Evolutionary conservation across 2,329 filamentous ascomycete genomes (phyloP).

Genomic region (Ilyonectria robusta): DNA sequence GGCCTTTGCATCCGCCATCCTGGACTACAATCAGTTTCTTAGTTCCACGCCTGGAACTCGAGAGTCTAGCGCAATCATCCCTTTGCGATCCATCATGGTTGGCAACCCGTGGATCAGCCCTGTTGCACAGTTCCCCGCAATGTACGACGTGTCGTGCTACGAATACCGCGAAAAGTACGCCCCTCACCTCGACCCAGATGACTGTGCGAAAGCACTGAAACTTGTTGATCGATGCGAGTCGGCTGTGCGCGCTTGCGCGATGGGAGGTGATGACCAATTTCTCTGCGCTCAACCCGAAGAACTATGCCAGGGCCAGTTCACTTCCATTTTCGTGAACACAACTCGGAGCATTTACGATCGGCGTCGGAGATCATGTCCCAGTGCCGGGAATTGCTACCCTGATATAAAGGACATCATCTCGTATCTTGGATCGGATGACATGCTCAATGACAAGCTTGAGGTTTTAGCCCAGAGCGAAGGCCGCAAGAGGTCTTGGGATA

Average conservation of each 20-base stretch:
- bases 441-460: not conserved
- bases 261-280: too few species aligned
- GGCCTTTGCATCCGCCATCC: not conserved
- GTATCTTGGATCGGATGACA: not conserved
- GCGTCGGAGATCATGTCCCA: not conserved
- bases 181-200: not conserved
- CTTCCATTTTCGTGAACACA: too few species aligned
- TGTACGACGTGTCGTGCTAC: slow-evolving; percentile 6
- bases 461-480: not conserved
- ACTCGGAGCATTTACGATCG: not conserved
- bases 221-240: too few species aligned
- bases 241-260: too few species aligned
- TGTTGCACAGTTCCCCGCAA: not conserved
- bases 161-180: not conserved
- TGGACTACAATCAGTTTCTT: not conserved
- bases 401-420: not conserved
- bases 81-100: slow-evolving; percentile 5
- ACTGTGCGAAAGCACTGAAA: too few species aligned
- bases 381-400: slow-evolving; percentile 1
- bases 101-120: slow-evolving; percentile 1
- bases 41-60: too few species aligned
- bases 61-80: not conserved
- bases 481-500: not conserved
- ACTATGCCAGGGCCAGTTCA: too few species aligned
- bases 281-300: too few species aligned